Base-by-base conservation (phyloP, 768 basidiomycete genomes). In the Mycena amicta region DNA sequence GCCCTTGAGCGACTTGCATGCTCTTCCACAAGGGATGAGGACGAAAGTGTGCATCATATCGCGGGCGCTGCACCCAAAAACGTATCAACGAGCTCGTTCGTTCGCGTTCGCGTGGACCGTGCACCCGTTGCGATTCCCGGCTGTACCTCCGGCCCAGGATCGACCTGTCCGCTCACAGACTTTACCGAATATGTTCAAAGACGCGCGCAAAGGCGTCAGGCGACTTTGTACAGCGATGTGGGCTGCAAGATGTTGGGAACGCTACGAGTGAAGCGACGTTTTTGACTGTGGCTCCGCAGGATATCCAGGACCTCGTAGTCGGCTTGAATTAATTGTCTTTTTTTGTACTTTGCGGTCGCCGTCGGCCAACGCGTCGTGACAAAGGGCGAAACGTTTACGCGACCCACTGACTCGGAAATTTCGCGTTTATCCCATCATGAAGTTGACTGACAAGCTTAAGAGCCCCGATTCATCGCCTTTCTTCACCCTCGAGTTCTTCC, bases 401-500 rank as follows among this genome's bases (percentile, higher is more conserved):
- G 43, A 45, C 22, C 43, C 43, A 8, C 43, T 45, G 43, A 45
- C 43, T 23, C 8, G 13, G 13, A 45, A 8, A 22, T 49, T 49
- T 23, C 43, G 15, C 22, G 43, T 45, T 45, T 23, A 8, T 15
- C 5, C 43, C 26, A 65, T 26, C 33, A 92, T 92, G 90, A 93
- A 90, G 75, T 70, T 96, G 51, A 79, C 81, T 1, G 84, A 90
- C 60, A 89, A 89, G 68, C 85, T 97, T 58, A 68, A 74, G 2
- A 60, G 72, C 3, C 76, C 80, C 45, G 59, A 71, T 25, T 66
- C 77, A 8, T 56, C 71, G 2, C 92, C 93, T 0, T 96, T 92
- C 74, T 97, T 87, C 70, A 93, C 92, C 0, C 93, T 96, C 72
- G 96, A 98, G 72, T 97, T 97, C 82, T 98, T 98, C 69, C 96